Percentiles rank a stretch among this genome's conserved stretches.
These are phyloP conservation scores for Solanum paucissectum DNA, from an alignment of 257 asterid genomes.

Conservation along the genomic window DNA sequence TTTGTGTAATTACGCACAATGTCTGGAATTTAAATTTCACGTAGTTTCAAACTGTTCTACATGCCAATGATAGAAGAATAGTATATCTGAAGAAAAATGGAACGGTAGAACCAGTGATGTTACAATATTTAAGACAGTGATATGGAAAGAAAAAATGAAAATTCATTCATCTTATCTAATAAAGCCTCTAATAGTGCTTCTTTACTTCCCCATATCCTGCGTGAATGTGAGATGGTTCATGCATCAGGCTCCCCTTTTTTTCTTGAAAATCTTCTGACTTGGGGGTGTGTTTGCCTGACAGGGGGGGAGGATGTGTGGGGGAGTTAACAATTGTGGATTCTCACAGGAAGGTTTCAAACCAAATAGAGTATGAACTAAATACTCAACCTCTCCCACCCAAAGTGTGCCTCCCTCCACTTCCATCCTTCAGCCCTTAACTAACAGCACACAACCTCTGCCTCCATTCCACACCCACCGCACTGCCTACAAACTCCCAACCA, in stretches of 20 bases:
- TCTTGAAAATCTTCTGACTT: neutral
- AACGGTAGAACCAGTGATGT: neutral
- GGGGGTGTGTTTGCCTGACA: neutral
- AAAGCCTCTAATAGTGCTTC: neutral
- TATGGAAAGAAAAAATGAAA: neutral
- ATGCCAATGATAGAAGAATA: neutral
- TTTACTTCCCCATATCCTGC: neutral
- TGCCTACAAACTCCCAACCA: neutral
- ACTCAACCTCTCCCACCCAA: neutral
- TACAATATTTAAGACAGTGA: neutral
- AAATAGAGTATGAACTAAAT: neutral
- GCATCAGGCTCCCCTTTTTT: neutral
- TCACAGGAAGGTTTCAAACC: neutral
- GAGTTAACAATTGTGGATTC: neutral
- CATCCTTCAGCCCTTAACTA: neutral
- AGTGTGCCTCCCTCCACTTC: neutral
- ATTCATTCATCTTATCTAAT: neutral
- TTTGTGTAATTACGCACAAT: neutral
- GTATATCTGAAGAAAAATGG: neutral
- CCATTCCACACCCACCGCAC: neutral
- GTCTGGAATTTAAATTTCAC: neutral
- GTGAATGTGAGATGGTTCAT: neutral
- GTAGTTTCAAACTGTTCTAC: neutral
- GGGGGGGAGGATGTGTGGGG: neutral
- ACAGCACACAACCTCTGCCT: neutral